phyloP scores from a whole-genome alignment of 345 rosid species.

The Arabidopsis thaliana region DNA sequence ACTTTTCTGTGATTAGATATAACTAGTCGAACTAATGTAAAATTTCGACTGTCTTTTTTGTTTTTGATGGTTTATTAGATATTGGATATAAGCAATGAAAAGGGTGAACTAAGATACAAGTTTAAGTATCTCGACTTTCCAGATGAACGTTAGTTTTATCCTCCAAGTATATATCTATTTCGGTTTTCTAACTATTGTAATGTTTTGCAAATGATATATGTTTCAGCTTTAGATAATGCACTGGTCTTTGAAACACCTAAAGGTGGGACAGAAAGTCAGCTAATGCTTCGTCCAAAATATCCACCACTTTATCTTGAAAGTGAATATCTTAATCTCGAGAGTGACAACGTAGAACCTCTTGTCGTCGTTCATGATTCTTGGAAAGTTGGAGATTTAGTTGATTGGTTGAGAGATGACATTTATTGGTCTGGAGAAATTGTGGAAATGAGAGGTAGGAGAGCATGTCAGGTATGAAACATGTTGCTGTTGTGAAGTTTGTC shows the following conservation, averaged over 20 bases:
- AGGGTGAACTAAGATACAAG: neutral
- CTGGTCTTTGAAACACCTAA: slow-evolving; percentile 11
- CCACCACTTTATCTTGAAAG: slow-evolving; percentile 31
- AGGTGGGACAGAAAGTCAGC: neutral
- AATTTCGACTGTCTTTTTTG: neutral
- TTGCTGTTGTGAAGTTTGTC: neutral
- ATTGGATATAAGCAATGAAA: neutral
- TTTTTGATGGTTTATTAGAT: slow-evolving; percentile 4
- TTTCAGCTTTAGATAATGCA: slow-evolving; percentile 21
- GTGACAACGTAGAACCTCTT: slow-evolving; percentile 16
- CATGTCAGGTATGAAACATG: neutral
- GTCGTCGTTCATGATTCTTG: slow-evolving; percentile 17
- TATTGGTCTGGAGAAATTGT: slow-evolving; percentile 33
- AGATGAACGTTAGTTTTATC: slow-evolving; percentile 4
- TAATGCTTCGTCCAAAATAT: slow-evolving; percentile 36
- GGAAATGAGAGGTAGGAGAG: neutral
- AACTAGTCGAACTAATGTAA: neutral
- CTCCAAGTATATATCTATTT: neutral
- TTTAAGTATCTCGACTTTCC: slow-evolving; percentile 18
- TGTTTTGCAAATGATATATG: neutral
- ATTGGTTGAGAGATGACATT: slow-evolving; percentile 22
- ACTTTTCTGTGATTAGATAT: neutral
- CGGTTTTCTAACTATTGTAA: neutral
- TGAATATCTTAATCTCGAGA: neutral
- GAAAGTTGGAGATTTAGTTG: slow-evolving; percentile 39